These are phyloP conservation scores for Ustilago crameri DNA, from an alignment of 1,284 basidiomycete genomes.

Conservation along the genomic window DNA sequence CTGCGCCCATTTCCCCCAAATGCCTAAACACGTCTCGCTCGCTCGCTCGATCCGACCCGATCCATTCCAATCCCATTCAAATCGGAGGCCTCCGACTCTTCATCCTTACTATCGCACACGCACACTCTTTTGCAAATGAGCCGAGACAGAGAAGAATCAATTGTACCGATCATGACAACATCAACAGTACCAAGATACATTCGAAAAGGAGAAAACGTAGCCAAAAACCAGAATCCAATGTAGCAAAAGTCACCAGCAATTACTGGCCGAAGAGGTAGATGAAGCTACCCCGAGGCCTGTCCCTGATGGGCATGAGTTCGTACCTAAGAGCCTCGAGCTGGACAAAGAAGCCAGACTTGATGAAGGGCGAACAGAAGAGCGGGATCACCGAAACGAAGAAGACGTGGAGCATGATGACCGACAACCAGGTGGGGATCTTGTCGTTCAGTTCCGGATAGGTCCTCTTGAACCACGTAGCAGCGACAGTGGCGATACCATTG, in stretches of 20 bases:
- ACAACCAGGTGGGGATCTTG: constrained; percentile 55
- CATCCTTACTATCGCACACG: too few species aligned
- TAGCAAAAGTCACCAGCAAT: background rate
- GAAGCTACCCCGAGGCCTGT: constrained; percentile 53
- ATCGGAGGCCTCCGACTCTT: too few species aligned
- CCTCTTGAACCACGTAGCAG: constrained; percentile 59
- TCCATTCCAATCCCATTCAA: too few species aligned
- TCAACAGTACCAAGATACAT: too few species aligned
- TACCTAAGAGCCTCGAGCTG: constrained; percentile 61
- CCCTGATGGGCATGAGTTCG: constrained; percentile 52
- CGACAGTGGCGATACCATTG: constrained; percentile 63
- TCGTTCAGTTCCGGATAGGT: constrained; percentile 53
- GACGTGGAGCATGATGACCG: constrained; percentile 54
- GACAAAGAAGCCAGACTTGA: constrained; percentile 60
- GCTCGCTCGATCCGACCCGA: too few species aligned
- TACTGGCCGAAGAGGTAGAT: constrained; percentile 60
- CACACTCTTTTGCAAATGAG: too few species aligned
- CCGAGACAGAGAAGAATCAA: too few species aligned
- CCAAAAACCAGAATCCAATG: background rate
- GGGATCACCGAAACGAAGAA: constrained; percentile 59
- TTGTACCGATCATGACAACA: too few species aligned
- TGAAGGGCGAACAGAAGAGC: constrained; percentile 65
- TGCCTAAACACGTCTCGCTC: too few species aligned
- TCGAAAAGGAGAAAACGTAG: background rate
- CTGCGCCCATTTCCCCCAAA: too few species aligned